phyloP scores from a whole-genome alignment of 2,329 filamentous ascomycete genomes.

The Ophiocordyceps camponoti-floridani region DNA sequence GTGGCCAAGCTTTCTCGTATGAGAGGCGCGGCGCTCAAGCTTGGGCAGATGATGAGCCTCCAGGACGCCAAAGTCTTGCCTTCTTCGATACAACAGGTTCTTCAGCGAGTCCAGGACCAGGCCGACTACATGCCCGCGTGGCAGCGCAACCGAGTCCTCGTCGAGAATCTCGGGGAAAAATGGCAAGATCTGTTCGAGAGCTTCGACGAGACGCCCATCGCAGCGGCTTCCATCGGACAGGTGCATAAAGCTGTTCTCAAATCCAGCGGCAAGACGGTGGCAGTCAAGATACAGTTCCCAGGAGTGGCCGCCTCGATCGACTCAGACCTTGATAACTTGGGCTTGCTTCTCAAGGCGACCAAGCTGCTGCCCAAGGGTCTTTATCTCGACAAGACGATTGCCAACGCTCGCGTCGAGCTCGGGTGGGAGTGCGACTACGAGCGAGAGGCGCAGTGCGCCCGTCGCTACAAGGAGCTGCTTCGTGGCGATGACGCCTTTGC shows the following conservation, averaged over 20 bases:
- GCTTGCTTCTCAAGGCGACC: constrained; percentile 76
- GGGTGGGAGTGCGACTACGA: constrained; percentile 95
- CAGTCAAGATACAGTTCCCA: constrained; percentile 95
- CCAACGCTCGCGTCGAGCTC: constrained; percentile 79
- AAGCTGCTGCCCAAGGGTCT: constrained; percentile 78
- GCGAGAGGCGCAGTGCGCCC: constrained; percentile 69
- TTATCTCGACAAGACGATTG: constrained; percentile 93
- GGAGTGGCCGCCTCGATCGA: constrained; percentile 93
- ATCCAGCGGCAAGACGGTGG: constrained; percentile 57
- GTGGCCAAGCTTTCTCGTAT: constrained; percentile 88
- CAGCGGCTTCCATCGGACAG: constrained; percentile 91
- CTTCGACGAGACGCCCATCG: constrained; percentile 84
- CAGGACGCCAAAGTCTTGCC: constrained; percentile 95
- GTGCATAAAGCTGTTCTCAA: constrained; percentile 75
- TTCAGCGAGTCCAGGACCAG: constrained; percentile 87
- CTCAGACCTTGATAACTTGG: constrained; percentile 87
- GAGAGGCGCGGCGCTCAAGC: constrained; percentile 89
- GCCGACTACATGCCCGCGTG: constrained; percentile 96
- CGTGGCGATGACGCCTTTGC: constrained; percentile 50
- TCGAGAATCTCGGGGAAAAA: constrained; percentile 57
- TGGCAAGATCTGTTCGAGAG: constrained; percentile 72
- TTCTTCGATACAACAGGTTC: constrained; percentile 65
- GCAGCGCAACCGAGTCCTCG: constrained; percentile 74
- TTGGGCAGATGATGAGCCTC: constrained; percentile 97
- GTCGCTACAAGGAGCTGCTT: constrained; percentile 62